phyloP scores from a whole-genome alignment of 768 basidiomycete genomes.

The Zangia roseola region DNA sequence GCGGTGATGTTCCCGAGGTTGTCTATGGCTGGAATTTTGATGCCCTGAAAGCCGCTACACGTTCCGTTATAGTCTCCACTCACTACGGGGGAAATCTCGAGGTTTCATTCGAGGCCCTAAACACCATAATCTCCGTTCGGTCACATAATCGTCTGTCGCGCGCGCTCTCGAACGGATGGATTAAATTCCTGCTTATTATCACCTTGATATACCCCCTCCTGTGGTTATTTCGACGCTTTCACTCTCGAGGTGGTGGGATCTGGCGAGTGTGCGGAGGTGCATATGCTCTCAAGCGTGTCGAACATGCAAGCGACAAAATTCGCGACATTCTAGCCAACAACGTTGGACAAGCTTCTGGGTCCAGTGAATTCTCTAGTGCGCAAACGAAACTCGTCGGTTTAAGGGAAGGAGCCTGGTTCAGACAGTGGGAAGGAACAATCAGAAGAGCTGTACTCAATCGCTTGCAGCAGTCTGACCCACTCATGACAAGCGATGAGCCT shows the following conservation, averaged over 20 bases:
- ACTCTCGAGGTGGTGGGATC: slow-evolving; percentile 61
- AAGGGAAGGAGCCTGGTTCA: slow-evolving; percentile 79
- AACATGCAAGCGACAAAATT: slow-evolving; percentile 3
- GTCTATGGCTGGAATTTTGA: slow-evolving; percentile 60
- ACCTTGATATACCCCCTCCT: slow-evolving; percentile 76
- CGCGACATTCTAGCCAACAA: not conserved
- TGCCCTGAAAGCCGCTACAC: slow-evolving; percentile 39
- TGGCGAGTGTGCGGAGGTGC: slow-evolving; percentile 80
- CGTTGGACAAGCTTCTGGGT: slow-evolving; percentile 20
- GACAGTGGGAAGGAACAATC: slow-evolving; percentile 71
- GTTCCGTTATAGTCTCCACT: slow-evolving; percentile 38
- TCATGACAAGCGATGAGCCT: slow-evolving; percentile 29
- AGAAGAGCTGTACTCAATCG: slow-evolving; percentile 51
- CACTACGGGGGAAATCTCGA: slow-evolving; percentile 35
- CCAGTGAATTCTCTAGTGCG: slow-evolving; percentile 28
- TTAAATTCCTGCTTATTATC: slow-evolving; percentile 67
- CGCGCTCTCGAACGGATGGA: slow-evolving; percentile 66
- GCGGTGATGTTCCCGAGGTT: slow-evolving; percentile 37
- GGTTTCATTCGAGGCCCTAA: slow-evolving; percentile 49
- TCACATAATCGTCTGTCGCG: slow-evolving; percentile 67
- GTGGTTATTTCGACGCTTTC: slow-evolving; percentile 76
- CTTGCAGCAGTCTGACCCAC: slow-evolving; percentile 36
- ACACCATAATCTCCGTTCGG: slow-evolving; percentile 58
- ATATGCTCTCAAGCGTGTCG: slow-evolving; percentile 60
- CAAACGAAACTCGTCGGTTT: slow-evolving; percentile 49